Conservation (phyloP, 257 asterid species). For the Eucommia ulmoides region DNA sequence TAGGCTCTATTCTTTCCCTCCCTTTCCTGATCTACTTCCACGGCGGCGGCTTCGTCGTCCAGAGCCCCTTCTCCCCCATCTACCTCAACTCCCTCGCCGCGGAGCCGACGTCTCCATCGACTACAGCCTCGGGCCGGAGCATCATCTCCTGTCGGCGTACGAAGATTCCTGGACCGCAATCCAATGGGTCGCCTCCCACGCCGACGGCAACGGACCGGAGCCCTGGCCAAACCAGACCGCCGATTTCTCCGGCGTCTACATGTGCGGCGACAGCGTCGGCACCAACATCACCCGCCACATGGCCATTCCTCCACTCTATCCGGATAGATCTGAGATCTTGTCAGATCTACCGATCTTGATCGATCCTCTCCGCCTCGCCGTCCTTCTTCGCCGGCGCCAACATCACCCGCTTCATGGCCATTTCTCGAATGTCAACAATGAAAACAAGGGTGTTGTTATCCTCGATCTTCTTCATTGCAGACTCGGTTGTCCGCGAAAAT, state of each 20-base stretch:
- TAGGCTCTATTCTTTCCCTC: too few species aligned
- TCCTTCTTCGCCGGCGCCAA: too few species aligned
- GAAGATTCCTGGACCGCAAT: conserved; percentile 53
- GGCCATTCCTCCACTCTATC: too few species aligned
- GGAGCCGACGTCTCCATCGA: conserved; percentile 35
- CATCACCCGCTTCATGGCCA: too few species aligned
- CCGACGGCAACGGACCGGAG: conserved; percentile 14
- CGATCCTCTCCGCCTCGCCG: too few species aligned
- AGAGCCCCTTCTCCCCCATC: conserved; percentile 29
- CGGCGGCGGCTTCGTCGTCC: conserved; percentile 43
- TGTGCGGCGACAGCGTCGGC: conserved; percentile 69
- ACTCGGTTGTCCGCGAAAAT: too few species aligned
- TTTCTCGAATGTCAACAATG: too few species aligned
- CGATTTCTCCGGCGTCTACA: conserved; percentile 28
- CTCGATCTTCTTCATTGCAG: too few species aligned
- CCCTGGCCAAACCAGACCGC: conserved; percentile 33
- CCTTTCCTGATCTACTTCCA: conserved; percentile 49
- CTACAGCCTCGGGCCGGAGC: conserved; percentile 56
- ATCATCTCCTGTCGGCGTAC: conserved; percentile 41
- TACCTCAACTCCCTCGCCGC: conserved; percentile 23
- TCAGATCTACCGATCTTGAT: too few species aligned
- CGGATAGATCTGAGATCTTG: too few species aligned
- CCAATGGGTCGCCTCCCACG: conserved; percentile 42
- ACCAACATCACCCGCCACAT: conserved; percentile 36
- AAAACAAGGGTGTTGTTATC: too few species aligned